These are phyloP conservation scores for Aureobasidium musti DNA, from an alignment of 2,329 filamentous ascomycete genomes.

Conservation along the genomic window DNA sequence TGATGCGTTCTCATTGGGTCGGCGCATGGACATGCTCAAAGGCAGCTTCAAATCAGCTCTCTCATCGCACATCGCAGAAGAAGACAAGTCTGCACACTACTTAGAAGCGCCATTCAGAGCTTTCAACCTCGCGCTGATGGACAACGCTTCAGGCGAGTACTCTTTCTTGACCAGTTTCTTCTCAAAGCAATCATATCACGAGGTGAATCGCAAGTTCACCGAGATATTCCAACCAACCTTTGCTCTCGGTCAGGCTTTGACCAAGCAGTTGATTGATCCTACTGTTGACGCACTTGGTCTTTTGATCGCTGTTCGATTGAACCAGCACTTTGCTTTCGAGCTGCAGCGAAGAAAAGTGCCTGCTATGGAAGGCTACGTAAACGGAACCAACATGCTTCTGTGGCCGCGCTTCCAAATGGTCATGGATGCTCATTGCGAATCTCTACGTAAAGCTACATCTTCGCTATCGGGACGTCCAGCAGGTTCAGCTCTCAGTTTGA, in stretches of 20 bases:
- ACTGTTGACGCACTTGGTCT: constrained; percentile 84
- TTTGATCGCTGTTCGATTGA: constrained; percentile 86
- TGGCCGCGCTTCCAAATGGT: constrained; percentile 95
- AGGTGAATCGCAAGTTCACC: constrained; percentile 78
- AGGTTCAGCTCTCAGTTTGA: constrained; percentile 57
- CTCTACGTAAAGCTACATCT: constrained; percentile 63
- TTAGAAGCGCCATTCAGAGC: constrained; percentile 89
- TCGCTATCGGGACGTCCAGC: constrained; percentile 52
- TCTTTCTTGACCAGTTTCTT: constrained; percentile 92
- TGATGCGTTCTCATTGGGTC: constrained; percentile 86
- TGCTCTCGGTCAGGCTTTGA: constrained; percentile 74
- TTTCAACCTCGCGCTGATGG: constrained; percentile 89
- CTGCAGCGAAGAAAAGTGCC: constrained; percentile 89
- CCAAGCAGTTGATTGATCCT: constrained; percentile 72
- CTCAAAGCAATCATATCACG: constrained; percentile 71
- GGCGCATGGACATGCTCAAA: constrained; percentile 79
- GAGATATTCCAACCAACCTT: constrained; percentile 92
- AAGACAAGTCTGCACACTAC: constrained; percentile 82
- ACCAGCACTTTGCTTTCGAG: constrained; percentile 92
- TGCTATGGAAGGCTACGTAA: constrained; percentile 86
- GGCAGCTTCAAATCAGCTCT: constrained; percentile 73
- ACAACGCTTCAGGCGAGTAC: constrained; percentile 94
- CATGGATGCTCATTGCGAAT: constrained; percentile 91
- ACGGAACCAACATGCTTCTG: constrained; percentile 90
- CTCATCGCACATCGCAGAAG: constrained; percentile 86